Percentiles rank a stretch among this genome's conserved stretches.
Conservation (phyloP, 352 stramenopile genomes). For the Phytopythium litorale region DNA sequence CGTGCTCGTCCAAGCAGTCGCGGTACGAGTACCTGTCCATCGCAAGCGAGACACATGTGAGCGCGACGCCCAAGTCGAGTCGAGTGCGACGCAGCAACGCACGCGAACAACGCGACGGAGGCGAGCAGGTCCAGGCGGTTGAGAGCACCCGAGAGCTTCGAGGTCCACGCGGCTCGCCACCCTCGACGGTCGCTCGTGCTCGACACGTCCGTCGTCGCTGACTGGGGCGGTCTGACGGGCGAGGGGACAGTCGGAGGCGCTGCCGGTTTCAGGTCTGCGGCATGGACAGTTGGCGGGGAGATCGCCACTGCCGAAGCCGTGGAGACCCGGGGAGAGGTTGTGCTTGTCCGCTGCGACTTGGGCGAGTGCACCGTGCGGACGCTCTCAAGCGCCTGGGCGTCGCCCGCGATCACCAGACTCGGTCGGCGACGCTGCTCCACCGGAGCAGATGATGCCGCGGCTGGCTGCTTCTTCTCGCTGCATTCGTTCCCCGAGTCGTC, state of each 20-base stretch:
- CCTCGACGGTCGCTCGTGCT: neutral
- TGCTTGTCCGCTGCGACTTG: conserved; percentile 1
- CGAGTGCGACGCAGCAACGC: neutral
- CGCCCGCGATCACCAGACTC: conserved; percentile 26
- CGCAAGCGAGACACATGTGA: neutral
- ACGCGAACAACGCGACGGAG: conserved; percentile 3
- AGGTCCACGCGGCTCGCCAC: neutral
- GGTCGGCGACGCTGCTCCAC: conserved; percentile 6
- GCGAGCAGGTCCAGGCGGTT: conserved; percentile 2
- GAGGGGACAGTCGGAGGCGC: neutral
- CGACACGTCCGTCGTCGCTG: neutral
- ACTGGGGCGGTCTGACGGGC: neutral
- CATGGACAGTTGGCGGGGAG: neutral
- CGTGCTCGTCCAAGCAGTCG: conserved; percentile 4
- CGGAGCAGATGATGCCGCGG: neutral
- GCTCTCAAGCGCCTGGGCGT: conserved; percentile 20
- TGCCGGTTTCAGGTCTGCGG: neutral
- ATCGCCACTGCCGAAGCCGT: neutral
- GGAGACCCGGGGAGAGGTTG: neutral
- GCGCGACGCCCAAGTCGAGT: neutral
- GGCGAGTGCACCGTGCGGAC: conserved; percentile 35
- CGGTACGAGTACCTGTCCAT: conserved; percentile 3
- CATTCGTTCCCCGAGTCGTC: neutral
- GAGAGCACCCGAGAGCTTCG: neutral
- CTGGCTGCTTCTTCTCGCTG: neutral